A percentile compares a stretch with the other conserved stretches of the same genome.
Evolutionary conservation across 2,329 filamentous ascomycete genomes (phyloP).

Genomic region (Colletotrichum theobromicola): DNA sequence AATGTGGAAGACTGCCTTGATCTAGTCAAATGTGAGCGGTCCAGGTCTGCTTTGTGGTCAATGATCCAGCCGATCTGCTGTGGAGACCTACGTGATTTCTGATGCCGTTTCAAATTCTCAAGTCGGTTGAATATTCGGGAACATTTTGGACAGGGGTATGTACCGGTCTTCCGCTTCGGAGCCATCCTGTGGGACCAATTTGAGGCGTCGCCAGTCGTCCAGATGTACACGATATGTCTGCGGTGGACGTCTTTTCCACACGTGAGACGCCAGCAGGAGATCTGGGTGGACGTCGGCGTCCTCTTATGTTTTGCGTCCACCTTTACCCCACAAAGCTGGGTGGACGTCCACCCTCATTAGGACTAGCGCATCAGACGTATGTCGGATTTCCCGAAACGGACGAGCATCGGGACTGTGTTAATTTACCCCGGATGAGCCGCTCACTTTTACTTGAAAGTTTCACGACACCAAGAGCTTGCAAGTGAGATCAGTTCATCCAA

Average conservation of each 20-base stretch:
- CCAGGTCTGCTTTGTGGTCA: neutral
- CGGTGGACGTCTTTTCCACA: neutral
- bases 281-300: neutral
- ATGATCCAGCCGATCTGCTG: neutral
- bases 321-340: neutral
- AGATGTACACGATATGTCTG: neutral
- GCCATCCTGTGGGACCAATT: neutral
- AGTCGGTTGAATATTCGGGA: neutral
- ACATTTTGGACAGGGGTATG: neutral
- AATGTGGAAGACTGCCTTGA: neutral
- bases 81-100: slow-evolving; percentile 2
- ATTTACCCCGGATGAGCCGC: neutral
- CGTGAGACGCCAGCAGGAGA: neutral
- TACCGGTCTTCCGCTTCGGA: neutral
- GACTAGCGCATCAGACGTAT: neutral
- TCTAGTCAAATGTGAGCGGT: neutral
- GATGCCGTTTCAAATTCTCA: slow-evolving; percentile 7
- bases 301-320: slow-evolving; percentile 2
- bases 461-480: neutral
- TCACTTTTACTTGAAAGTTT: neutral
- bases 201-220: neutral
- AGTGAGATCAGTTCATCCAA: fast-evolving
- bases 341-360: neutral
- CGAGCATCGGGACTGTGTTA: neutral
- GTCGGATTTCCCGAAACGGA: neutral